Evolutionary conservation across 495 filamentous ascomycete species (phyloP), one percentile per base, ranked within the genome.

Genomic region (Mycothermus thermophilus): DNA sequence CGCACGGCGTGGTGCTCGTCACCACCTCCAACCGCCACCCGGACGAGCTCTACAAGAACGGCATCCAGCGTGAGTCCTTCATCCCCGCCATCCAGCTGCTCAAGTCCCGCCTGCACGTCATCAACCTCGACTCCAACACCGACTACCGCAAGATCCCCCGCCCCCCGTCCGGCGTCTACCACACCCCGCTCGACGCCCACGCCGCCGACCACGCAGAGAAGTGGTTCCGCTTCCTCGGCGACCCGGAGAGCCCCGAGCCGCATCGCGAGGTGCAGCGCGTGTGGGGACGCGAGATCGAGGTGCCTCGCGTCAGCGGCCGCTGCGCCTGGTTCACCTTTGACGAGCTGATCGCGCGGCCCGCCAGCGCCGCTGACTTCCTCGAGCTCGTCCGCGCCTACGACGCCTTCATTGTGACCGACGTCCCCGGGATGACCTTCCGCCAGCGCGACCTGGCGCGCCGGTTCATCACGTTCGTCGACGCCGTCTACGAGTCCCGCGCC

Each of bases 1-100:
- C 79, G 11, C 90, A 96, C 55, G 90, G 90, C n/a, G 82, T 92
- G 2, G 86, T 95, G 20, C 71, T 97, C 35, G 77, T 97, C 25
- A 94, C 92, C 16, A 97, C 90, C 2, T 90, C 82, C n/a, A 97
- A 97, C 60, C 73, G 90, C 5, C 92, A 95, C 50, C 90, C 90
- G 8, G 77, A 88, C 50, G 86, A 97, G 42, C 72, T 97, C 21
- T 97, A 97, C 68, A 88, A 83, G 56, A 97, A 97, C 55, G 90
- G 90, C 42, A 90, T 97, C 48, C 90, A 97, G 66, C 80, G 90
- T 38, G 74, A 86, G 38, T 87, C 80, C 13, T 97, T 97, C 53
- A 77, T 97, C 39, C 90, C 90, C 2, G 93, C 86, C 46, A 97
- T 97, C 54, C 81, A 82, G 37, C 77, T 97, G 8, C 71, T 97